Evolutionary conservation across 192 early-diverging fungal species (phyloP).

Genomic region (Coemansia sp.): DNA sequence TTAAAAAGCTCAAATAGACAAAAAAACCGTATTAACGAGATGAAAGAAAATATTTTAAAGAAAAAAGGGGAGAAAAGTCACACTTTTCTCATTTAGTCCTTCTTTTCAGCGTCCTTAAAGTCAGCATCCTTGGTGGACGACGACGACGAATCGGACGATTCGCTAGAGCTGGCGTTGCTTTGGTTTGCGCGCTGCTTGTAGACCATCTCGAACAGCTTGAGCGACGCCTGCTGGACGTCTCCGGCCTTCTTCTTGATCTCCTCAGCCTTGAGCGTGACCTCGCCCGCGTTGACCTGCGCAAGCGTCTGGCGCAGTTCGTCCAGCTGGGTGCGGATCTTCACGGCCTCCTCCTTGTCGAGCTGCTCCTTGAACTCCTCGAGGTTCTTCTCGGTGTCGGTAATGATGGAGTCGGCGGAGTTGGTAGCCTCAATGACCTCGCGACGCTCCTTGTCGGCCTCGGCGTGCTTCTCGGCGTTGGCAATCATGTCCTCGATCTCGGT

Average conservation of each 20-base stretch:
- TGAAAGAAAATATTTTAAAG: background rate
- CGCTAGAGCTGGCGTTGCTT: constrained; percentile 24
- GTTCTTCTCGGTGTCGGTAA: constrained; percentile 91
- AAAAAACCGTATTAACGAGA: background rate
- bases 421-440: constrained; percentile 92
- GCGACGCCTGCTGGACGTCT: constrained; percentile 82
- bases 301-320: constrained; percentile 76
- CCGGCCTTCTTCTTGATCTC: constrained; percentile 84
- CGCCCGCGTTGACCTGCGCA: constrained; percentile 66
- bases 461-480: constrained; percentile 82
- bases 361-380: constrained; percentile 97
- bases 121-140: constrained; percentile 65
- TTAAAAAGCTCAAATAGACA: background rate
- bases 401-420: constrained; percentile 90
- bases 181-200: constrained; percentile 80
- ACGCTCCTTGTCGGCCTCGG: constrained; percentile 89
- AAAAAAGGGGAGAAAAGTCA: background rate
- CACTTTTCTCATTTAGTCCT: constrained; percentile 28
- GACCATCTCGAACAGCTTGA: constrained; percentile 98
- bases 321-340: constrained; percentile 86
- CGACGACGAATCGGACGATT: constrained; percentile 19
- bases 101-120: constrained; percentile 73
- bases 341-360: constrained; percentile 79
- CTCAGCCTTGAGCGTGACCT: constrained; percentile 71
- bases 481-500: constrained; percentile 98